phyloP scores from a whole-genome alignment of 2,329 filamentous ascomycete species.

The Sclerotinia subarctica region DNA sequence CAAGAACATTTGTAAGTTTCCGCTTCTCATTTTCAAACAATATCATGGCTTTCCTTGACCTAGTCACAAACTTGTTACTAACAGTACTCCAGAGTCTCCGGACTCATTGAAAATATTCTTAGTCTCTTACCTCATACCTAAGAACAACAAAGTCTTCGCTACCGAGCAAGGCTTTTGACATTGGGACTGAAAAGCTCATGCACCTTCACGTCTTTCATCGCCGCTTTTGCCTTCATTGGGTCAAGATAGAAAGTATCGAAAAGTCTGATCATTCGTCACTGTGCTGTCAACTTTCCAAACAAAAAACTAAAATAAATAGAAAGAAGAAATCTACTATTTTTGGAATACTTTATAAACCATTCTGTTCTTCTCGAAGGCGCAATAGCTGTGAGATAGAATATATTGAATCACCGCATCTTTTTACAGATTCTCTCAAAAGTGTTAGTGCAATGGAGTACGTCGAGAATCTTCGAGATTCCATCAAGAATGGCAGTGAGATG shows the following conservation, averaged over 20 bases:
- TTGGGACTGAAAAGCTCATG: constrained; percentile 1
- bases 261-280: neutral
- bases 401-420: too few relatives aligned
- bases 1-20: too few relatives aligned
- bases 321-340: neutral
- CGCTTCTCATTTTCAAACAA: too few relatives aligned
- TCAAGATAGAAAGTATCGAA: neutral
- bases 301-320: neutral
- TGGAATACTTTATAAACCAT: neutral
- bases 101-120: neutral
- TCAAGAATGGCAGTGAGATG: neutral
- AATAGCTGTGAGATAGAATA: neutral
- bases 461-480: neutral
- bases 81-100: neutral
- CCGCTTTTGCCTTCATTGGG: constrained; percentile 4
- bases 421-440: too few relatives aligned
- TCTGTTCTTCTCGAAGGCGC: neutral
- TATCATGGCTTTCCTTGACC: neutral
- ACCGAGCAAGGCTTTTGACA: neutral
- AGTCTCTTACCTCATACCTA: neutral
- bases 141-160: neutral
- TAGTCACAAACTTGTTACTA: neutral
- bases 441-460: too few relatives aligned
- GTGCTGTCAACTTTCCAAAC: neutral
- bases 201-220: neutral